phyloP scores from a whole-genome alignment of 1,139 yeast species.

The Suhomyces wounanorum region DNA sequence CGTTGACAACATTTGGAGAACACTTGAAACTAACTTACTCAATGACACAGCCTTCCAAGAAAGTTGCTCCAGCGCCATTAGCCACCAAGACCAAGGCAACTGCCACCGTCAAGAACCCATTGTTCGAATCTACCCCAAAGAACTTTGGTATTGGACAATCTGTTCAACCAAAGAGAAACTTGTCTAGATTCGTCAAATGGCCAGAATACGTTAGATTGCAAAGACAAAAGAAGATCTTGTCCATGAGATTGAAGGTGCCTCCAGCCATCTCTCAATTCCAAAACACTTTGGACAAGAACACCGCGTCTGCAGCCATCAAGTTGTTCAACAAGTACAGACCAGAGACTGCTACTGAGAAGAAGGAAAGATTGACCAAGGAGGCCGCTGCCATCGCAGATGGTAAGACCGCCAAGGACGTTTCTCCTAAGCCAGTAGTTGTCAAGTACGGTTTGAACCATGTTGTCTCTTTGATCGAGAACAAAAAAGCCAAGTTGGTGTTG shows the following conservation, averaged over 20 bases:
- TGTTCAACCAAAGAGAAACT: constrained; percentile 93
- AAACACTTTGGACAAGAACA: constrained; percentile 94
- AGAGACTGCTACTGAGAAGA: constrained; percentile 95
- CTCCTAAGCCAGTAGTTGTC: constrained; percentile 88
- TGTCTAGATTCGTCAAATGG: constrained; percentile 96
- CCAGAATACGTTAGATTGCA: constrained; percentile 96
- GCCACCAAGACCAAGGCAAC: constrained; percentile 38
- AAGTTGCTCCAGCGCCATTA: constrained; percentile 54
- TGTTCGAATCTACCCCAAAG: constrained; percentile 85
- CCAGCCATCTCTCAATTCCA: constrained; percentile 97
- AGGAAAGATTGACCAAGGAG: constrained; percentile 97
- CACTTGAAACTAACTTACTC: constrained; percentile 49
- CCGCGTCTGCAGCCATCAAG: constrained; percentile 95
- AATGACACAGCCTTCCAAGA: constrained; percentile 70
- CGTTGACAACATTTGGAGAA: constrained; percentile 34
- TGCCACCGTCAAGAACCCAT: constrained; percentile 48
- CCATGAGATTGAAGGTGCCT: constrained; percentile 96
- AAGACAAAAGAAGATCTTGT: constrained; percentile 96
- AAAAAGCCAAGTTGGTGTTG: constrained; percentile 94
- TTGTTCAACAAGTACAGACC: constrained; percentile 98
- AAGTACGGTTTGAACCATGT: constrained; percentile 99
- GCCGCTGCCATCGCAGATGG: constrained; percentile 99
- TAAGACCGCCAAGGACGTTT: constrained; percentile 91
- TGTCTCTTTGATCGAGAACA: constrained; percentile 94
- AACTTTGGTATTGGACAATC: constrained; percentile 96